phyloP scores from a whole-genome alignment of 371 early-diverging fungal genomes.

The Apophysomyces trapeziformis region DNA sequence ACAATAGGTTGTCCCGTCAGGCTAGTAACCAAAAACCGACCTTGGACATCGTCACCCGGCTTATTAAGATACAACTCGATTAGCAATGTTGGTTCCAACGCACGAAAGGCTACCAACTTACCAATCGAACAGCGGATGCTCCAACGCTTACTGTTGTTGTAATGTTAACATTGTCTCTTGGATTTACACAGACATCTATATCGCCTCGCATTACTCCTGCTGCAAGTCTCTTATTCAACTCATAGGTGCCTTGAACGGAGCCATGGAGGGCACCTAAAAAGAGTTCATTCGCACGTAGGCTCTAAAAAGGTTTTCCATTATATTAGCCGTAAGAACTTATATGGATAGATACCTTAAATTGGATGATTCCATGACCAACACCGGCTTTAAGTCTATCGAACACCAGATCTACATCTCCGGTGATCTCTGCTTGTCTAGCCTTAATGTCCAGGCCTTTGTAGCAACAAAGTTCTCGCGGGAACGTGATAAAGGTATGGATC shows the following conservation, averaged over 20 bases:
- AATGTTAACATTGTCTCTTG: slow-evolving; percentile 14
- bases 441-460: slow-evolving; percentile 4
- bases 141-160: slow-evolving; percentile 19
- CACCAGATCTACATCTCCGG: slow-evolving; percentile 9
- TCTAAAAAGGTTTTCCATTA: slow-evolving; percentile 11
- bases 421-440: slow-evolving; percentile 1
- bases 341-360: slow-evolving; percentile 16
- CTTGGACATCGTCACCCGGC: slow-evolving; percentile 25
- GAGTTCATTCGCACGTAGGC: slow-evolving; percentile 19
- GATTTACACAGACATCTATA: slow-evolving; percentile 15
- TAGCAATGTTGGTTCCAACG: too few species aligned
- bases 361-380: slow-evolving; percentile 21
- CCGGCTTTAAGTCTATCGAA: slow-evolving; percentile 17
- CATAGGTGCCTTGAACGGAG: slow-evolving; percentile 20
- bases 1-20: slow-evolving; percentile 20
- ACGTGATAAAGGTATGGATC: slow-evolving; percentile 12
- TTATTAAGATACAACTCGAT: background rate
- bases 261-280: slow-evolving; percentile 21
- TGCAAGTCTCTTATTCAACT: slow-evolving; percentile 2
- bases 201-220: slow-evolving; percentile 21
- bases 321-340: background rate
- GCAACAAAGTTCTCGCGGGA: slow-evolving; percentile 14
- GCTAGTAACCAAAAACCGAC: slow-evolving; percentile 20
- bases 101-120: background rate
- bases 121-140: slow-evolving; percentile 17